phyloP scores from a whole-genome alignment of 2,329 filamentous ascomycete genomes.

The Penicillium sp. region DNA sequence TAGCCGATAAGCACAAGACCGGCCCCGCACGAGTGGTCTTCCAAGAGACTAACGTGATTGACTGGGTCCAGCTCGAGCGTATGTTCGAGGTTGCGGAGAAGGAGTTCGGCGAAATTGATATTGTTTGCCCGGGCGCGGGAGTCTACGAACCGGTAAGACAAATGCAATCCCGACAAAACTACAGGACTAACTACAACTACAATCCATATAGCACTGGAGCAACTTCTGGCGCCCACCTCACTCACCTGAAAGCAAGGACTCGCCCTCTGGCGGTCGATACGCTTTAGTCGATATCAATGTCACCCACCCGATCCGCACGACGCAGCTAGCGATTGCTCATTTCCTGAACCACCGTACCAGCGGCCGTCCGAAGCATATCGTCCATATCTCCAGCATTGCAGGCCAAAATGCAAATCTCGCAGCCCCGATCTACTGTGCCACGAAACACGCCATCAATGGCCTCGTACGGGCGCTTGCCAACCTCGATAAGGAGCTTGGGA shows the following conservation, averaged over 20 bases:
- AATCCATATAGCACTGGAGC: slow-evolving; percentile 39
- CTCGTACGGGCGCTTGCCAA: slow-evolving; percentile 50
- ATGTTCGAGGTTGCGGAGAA: slow-evolving; percentile 50
- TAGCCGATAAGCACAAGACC: slow-evolving; percentile 38
- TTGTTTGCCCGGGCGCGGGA: slow-evolving; percentile 48
- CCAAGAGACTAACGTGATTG: slow-evolving; percentile 47
- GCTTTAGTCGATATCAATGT: slow-evolving; percentile 50
- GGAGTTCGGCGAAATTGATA: slow-evolving; percentile 47
- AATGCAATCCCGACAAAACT: background rate
- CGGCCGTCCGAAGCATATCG: slow-evolving; percentile 40
- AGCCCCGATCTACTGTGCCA: slow-evolving; percentile 47
- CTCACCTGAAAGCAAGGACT: slow-evolving; percentile 40
- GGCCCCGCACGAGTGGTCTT: slow-evolving; percentile 39
- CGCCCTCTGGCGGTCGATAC: slow-evolving; percentile 40
- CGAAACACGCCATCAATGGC: slow-evolving; percentile 50
- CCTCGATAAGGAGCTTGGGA: slow-evolving; percentile 49
- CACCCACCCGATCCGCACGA: slow-evolving; percentile 51
- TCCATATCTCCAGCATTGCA: slow-evolving; percentile 50
- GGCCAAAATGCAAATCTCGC: slow-evolving; percentile 39
- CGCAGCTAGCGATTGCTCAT: slow-evolving; percentile 50
- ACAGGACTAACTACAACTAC: background rate
- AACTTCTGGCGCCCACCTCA: slow-evolving; percentile 51
- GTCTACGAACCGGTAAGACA: slow-evolving; percentile 42
- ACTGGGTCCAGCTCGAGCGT: slow-evolving; percentile 48
- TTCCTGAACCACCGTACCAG: slow-evolving; percentile 38